Evolutionary conservation across 257 asterid genomes (phyloP), one percentile per base, ranked within the genome.

Genomic region (Solanum lycopersicoides): DNA sequence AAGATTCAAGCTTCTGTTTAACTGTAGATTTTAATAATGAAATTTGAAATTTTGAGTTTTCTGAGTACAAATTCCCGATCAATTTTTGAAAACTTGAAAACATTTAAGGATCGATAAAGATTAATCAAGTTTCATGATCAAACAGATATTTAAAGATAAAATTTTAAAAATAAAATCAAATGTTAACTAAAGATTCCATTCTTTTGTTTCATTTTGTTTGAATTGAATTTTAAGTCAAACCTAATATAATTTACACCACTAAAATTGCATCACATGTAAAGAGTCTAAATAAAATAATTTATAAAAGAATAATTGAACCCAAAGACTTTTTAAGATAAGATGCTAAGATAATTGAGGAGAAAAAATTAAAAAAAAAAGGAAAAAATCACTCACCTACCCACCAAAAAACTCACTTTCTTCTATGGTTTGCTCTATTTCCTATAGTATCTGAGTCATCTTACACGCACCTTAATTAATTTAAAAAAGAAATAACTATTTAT

Each of bases 391-490:
- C 79, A 72, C 79, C 45, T 34, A 72, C 45, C 28, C 79, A 72
- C 9, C 4, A 72, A 69, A 9, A 32, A 72, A 72, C 14, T 18
- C 45, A 35, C 14, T 34, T 72, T 72, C 79, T 72, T 35, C 79
- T 34, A 72, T 34, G 79, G 25, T 34, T 72, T n/a, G 41, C n/a
- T 30, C n/a, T 14, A 28, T 28, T 63, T 60, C 28, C 13, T 23
- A 23, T 68, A 0, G 2, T 14, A 12, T 1, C 10, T 0, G 15
- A 20, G 0, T 1, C 5, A 0, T 18, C 5, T 35, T 35, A 3
- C 3, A 11, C 0, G 10, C 3, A 5, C 1, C 18, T 73, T 0
- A 7, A 7, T 3, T n/a, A 63, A 1, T 63, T 63, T 30, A 0
- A 37, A 0, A 20, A 20, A 1, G 0, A 10, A 37, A 2, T 73